A percentile compares a stretch with the other conserved stretches of the same genome.
Conservation (phyloP, 2,329 filamentous ascomycete genomes). For the Fusarium sp. region DNA sequence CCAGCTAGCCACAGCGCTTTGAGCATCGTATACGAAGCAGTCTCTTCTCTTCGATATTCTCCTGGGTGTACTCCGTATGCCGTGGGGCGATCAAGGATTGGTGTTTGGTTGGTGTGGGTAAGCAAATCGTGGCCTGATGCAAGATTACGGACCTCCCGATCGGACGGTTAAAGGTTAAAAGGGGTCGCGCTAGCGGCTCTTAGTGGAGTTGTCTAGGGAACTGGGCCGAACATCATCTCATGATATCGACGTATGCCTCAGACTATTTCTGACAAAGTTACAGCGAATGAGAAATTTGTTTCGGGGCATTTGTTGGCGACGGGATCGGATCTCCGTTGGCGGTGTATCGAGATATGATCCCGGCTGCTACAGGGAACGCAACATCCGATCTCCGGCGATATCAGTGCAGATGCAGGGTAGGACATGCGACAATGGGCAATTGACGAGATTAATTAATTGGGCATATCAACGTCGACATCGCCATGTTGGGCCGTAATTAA, state of each 20-base stretch:
- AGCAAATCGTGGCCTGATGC: neutral
- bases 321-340: neutral
- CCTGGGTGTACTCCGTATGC: neutral
- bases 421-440: neutral
- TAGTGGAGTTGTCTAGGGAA: neutral
- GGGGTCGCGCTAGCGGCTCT: conserved; percentile 1
- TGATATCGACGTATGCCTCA: neutral
- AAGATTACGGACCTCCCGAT: conserved; percentile 26
- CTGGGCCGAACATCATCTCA: conserved; percentile 1
- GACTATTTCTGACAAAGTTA: too few relatives aligned
- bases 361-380: neutral
- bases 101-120: neutral
- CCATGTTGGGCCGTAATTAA: neutral
- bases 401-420: neutral
- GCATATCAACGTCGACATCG: neutral
- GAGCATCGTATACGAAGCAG: neutral
- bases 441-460: neutral
- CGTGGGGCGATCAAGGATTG: neutral
- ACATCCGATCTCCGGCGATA: neutral
- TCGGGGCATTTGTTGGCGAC: neutral
- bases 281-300: neutral
- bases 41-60: neutral
- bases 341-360: neutral
- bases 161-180: conserved; percentile 5
- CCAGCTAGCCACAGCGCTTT: conserved; percentile 22